Evolutionary conservation across 352 stramenopile species (phyloP), one percentile per base, ranked within the genome.

Genomic region (Sclerospora graminicola): DNA sequence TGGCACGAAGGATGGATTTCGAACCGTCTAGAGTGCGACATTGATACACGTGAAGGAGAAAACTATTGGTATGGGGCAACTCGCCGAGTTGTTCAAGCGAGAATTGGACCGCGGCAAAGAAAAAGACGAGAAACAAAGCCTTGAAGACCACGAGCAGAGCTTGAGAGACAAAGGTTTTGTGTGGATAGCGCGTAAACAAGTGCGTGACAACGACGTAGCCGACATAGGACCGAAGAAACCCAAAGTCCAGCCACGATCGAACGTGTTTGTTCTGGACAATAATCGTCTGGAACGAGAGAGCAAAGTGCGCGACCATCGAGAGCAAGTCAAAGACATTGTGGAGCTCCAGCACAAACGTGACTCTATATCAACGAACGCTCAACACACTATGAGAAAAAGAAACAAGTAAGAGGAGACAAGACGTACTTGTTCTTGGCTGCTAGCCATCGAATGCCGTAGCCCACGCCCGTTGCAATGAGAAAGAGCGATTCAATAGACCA

Each of bases 171-270:
- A 89, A 90, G 1, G 78, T 84, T 54, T 90, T 89, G 70, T 86
- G 68, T 49, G 64, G 60, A 51, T 84, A 87, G 1, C 61, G 65
- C 23, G 57, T 43, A 46, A 89, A 89, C 16, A 93, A 56, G 27
- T 79, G 60, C 45, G 79, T 61, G 15, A 93, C 59, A 2, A 93
- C 79, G 43, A 85, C 65, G 42, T 91, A 91, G 14, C 80, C 54
- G n/a, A 90, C 73, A 54, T 93, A 93, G 5, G 75, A 76, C 19
- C 82, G 79, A 21, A 93, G 41, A 38, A 93, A 93, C 20, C 78
- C 82, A 51, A 93, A 84, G 61, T 90, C 78, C 40, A 93, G 63
- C 82, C 82, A 93, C 38, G 82, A 93, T 15, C 77, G 73, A 5
- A 65, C 58, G 8, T 62, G 56, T 32, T 73, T 66, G 18, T 57